These are phyloP conservation scores for Eimeria falciformis DNA, from an alignment of 169 alveolate species.

Conservation along the genomic window DNA sequence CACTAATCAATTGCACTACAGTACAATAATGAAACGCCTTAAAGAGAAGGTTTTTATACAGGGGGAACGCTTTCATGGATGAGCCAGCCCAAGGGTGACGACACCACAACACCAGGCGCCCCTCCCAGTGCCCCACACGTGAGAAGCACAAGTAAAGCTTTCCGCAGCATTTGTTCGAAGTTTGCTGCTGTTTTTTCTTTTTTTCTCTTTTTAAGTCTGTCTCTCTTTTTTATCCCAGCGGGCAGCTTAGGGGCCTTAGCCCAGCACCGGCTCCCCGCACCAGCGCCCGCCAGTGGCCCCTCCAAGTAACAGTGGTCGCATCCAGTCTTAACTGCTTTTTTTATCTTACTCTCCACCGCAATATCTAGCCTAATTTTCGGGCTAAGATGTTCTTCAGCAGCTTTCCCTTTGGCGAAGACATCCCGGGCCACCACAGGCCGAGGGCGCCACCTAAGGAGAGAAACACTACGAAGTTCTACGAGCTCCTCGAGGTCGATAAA, in stretches of 20 bases:
- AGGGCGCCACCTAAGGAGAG: slow-evolving; percentile 82
- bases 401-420: slow-evolving; percentile 79
- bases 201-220: not conserved
- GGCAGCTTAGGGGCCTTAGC: slow-evolving; percentile 46
- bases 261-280: slow-evolving; percentile 69
- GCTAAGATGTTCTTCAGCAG: slow-evolving; percentile 78
- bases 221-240: slow-evolving; percentile 24
- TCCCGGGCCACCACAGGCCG: slow-evolving; percentile 62
- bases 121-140: slow-evolving; percentile 74
- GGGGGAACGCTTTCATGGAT: too few relatives aligned
- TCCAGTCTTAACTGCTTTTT: slow-evolving; percentile 9
- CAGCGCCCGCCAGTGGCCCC: slow-evolving; percentile 74
- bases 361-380: not conserved
- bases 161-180: not conserved
- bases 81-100: too few relatives aligned
- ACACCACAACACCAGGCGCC: slow-evolving; percentile 73
- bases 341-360: slow-evolving; percentile 34
- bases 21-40: too few relatives aligned
- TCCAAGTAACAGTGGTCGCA: slow-evolving; percentile 45
- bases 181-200: slow-evolving; percentile 51
- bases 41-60: too few relatives aligned
- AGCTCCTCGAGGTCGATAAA: slow-evolving; percentile 88
- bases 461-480: slow-evolving; percentile 91
- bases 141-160: slow-evolving; percentile 12
- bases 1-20: too few relatives aligned